Evolutionary conservation across 2,329 filamentous ascomycete species (phyloP), one percentile per base, ranked within the genome.

Genomic region (Ophiocordyceps camponoti-floridani): DNA sequence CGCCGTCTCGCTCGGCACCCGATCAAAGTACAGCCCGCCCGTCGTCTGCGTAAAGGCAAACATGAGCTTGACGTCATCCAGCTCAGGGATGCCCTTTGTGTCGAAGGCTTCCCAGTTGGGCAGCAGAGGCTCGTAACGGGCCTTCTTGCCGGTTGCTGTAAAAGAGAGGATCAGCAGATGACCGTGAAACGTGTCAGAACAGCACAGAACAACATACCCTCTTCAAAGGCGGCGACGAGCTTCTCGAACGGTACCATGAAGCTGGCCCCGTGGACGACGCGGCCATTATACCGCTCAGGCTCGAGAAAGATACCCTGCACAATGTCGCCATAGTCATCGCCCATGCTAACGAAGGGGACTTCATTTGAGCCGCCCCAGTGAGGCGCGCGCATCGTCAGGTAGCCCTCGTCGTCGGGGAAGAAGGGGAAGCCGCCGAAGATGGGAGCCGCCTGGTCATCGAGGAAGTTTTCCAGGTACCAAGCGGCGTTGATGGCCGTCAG

Each of bases 291-390:
- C 23, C 30, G 38, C 2, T 12, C 35, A 26, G 61, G 62, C 10
- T 57, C 51, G 3, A 64, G 45, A 26, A 64, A 58, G 2, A 63
- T 50, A 1, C 60, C 62, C 30, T 63, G 62, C 3, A 65, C 58
- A 10, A 63, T 54, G 43, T 65, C 62, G 6, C 62, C 62, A 45
- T 53, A 65, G 47, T 65, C 62, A 38, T 62, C 53, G 0, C 45
- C 43, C 1, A 64, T 56, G 16, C 53, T 50, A 8, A 63, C 51
- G 45, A 56, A 62, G 1, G 58, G 61, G 0, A 62, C 27, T 16
- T 41, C 26, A 6, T 41, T 26, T 27, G 40, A 23, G 5, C 59
- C 60, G 16, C 58, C 61, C 58, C 59, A 61, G 5, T 48, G 48
- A 0, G 60, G 59, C 1, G 47, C 43, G 1, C 51, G 47, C 38